Base-by-base conservation (phyloP, 1,139 yeast species). In the Sugiyamaella sp. region DNA sequence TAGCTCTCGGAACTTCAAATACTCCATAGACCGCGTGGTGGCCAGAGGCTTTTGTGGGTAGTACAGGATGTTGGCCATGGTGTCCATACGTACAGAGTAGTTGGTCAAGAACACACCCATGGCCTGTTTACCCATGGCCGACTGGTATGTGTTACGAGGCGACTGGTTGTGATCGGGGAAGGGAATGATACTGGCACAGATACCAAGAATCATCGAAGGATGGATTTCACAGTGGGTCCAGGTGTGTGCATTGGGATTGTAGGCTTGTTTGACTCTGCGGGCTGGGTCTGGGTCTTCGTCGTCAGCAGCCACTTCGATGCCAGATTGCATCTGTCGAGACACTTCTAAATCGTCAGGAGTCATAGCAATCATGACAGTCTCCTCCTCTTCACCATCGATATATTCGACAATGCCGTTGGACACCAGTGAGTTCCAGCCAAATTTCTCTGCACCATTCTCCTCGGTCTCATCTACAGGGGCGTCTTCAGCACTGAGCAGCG, bases 71-170 rank as follows among this genome's bases (percentile, higher is more conserved):
- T 93, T 93, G 14, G 99, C 97, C 99, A 95, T 93, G 2, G 99
- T 93, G 74, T 93, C 99, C 99, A 93, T 93, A 76, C 99, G 89
- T 50, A 91, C 97, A 53, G 87, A 82, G 71, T 93, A 95, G 69
- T 93, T 93, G 3, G 99, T 93, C 67, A 93, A 80, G 73, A 89
- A 91, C n/a, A 95, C 99, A 70, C 99, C 99, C 99, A 93, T 93
- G 57, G 99, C 99, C 76, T 93, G 99, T 74, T 93, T 93, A 83
- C 99, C 99, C 99, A 93, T 93, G 60, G 99, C 99, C 69, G 97
- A 90, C 77, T 93, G 99, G 74, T 93, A 93, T 4, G 99, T 93
- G 72, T 93, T 93, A 84, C 99, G 95, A 56, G 99, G 99, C 56
- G 98, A 91, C 78, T 93, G 99, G 73, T 93, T 93, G 74, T 93